Evolutionary conservation across 352 stramenopile species (phyloP).

Genomic region (Thraustochytrium striatum): DNA sequence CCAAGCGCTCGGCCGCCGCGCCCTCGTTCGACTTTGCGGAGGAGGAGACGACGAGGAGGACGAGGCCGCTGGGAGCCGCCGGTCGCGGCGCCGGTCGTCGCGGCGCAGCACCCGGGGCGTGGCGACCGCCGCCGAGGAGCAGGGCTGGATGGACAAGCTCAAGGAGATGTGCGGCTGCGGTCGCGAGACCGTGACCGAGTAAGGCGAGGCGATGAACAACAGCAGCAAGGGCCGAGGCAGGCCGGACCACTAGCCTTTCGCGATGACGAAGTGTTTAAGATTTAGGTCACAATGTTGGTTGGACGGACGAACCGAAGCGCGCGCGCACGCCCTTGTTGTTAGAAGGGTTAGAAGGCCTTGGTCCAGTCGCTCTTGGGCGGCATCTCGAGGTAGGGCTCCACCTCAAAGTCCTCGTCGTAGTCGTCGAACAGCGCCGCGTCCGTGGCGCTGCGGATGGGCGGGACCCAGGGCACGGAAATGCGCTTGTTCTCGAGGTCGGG

Average conservation of each 20-base stretch:
- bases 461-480: slow-evolving; percentile 35
- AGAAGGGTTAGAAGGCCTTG: too few relatives aligned
- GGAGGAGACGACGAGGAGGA: neutral
- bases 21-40: too few relatives aligned
- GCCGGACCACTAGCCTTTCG: too few relatives aligned
- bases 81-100: neutral
- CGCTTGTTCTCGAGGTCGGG: slow-evolving; percentile 16
- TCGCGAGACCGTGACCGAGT: slow-evolving; percentile 7
- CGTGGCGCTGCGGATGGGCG: neutral
- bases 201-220: neutral
- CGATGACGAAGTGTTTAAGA: too few relatives aligned
- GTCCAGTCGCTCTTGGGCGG: neutral
- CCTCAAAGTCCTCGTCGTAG: slow-evolving; percentile 47
- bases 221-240: neutral
- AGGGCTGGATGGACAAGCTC: slow-evolving; percentile 12
- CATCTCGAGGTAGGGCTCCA: slow-evolving; percentile 28
- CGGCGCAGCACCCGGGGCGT: neutral
- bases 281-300: too few relatives aligned
- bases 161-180: slow-evolving; percentile 32
- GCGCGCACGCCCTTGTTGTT: too few relatives aligned
- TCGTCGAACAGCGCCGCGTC: slow-evolving; percentile 36
- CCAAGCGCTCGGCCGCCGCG: too few relatives aligned
- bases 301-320: too few relatives aligned
- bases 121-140: neutral
- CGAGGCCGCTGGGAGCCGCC: neutral